Base-by-base conservation (phyloP, 805 yeast genomes). In the Candida manassasensis region DNA sequence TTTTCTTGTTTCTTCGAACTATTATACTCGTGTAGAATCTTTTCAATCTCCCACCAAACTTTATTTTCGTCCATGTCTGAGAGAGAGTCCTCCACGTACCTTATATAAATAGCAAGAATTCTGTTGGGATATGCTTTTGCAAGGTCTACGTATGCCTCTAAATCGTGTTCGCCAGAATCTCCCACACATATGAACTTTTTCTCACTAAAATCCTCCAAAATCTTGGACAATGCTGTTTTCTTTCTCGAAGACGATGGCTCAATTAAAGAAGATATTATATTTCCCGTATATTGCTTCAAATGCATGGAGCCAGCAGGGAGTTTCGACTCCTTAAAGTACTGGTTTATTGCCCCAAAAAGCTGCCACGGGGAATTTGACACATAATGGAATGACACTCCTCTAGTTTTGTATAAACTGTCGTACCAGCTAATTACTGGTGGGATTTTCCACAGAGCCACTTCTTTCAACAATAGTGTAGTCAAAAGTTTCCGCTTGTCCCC, bases 301-400 rank as follows among this genome's bases (percentile, higher is more conserved):
- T 89, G 95, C 37, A 93, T 65, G 0, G 96, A 83, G 4, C 96
- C 96, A 1, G 53, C 48, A 0, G 98, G 98, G 29, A 86, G 73
- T 4, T 71, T 65, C 22, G 68, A 72, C 26, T 58, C 50, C 12
- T 63, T 58, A 48, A 87, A 67, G 48, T 77, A 87, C 28, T 77
- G 75, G 16, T 60, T 48, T 12, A 84, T 72, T 5, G 76, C 67
- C 13, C 77, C 71, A 54, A 71, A 88, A 16, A 93, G 61, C 57
- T 93, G 97, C 78, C 94, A 84, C 0, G 99, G 99, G 1, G 95
- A 80, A 59, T 94, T 93, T 6, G 97, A 89, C 2, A 94, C 97
- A 55, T 90, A 94, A 55, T 89, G 96, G 50, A 90, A 77, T n/a
- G 77, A 65, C 3, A 79, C 70, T 28, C 77, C 69, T 9, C 69